phyloP scores from a whole-genome alignment of 768 basidiomycete genomes.

The Boletales sp. region DNA sequence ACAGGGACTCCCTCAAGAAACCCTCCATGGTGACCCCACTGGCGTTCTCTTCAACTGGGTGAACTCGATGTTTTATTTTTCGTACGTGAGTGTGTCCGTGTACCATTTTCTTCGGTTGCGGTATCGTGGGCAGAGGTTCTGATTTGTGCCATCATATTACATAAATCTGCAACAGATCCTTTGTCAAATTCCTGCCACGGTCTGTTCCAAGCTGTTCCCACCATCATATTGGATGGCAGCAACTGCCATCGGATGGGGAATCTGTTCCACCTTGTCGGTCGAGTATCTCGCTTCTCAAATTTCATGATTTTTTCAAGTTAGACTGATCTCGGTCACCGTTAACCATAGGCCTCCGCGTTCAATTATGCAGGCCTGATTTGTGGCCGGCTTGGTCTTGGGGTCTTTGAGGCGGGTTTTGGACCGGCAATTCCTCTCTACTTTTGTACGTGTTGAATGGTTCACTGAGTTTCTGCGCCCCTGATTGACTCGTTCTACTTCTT shows the following conservation, averaged over 20 bases:
- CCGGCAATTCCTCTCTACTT: conserved; percentile 78
- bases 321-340: not conserved
- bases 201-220: conserved; percentile 63
- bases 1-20: conserved; percentile 66
- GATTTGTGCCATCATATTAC: not conserved
- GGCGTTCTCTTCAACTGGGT: conserved; percentile 71
- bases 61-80: conserved; percentile 73
- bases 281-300: conserved; percentile 3
- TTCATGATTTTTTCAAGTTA: not conserved
- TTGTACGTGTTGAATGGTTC: conserved; percentile 42
- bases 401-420: conserved; percentile 77
- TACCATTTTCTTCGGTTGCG: not conserved
- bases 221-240: conserved; percentile 66
- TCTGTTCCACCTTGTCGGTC: conserved; percentile 72
- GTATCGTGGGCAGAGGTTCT: not conserved
- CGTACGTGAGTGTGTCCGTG: conserved; percentile 50
- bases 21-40: conserved; percentile 61
- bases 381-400: conserved; percentile 59
- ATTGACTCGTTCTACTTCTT: not conserved
- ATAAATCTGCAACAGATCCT: conserved; percentile 46
- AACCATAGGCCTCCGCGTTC: conserved; percentile 53
- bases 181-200: conserved; percentile 62
- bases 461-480: no score
- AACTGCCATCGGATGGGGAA: conserved; percentile 70
- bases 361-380: conserved; percentile 57